Percentiles rank a stretch among this genome's conserved stretches.
phyloP scores from a whole-genome alignment of 2,329 filamentous ascomycete genomes.

The Colletotrichum sansevieriae region DNA sequence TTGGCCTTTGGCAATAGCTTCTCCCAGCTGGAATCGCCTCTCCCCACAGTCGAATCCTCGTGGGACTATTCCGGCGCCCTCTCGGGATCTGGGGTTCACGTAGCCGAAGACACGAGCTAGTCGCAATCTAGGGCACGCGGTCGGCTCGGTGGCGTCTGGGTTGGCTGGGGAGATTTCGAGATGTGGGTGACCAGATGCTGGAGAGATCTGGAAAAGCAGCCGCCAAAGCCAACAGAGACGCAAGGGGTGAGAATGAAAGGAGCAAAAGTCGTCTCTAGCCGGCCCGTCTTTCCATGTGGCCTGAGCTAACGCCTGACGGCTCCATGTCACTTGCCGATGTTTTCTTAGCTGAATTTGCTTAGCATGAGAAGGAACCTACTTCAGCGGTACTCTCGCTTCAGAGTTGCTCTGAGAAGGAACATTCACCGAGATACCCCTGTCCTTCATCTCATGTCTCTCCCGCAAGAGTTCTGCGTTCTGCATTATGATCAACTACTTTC shows the following conservation, averaged over 20 bases:
- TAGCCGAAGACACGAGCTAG: slow-evolving; percentile 29
- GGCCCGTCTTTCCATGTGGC: slow-evolving; percentile 40
- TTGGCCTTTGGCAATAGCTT: slow-evolving; percentile 16
- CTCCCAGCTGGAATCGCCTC: background rate
- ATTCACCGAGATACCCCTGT: background rate
- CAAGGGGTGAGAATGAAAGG: slow-evolving; percentile 15
- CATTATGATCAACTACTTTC: no score
- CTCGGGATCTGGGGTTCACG: slow-evolving; percentile 1
- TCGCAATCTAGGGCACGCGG: slow-evolving; percentile 11
- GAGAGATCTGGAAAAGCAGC: slow-evolving; percentile 34
- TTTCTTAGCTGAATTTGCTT: background rate
- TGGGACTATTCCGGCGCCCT: background rate
- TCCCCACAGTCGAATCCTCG: background rate
- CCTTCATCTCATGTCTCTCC: background rate
- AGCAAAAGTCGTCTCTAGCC: slow-evolving; percentile 18
- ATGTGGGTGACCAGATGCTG: slow-evolving; percentile 20
- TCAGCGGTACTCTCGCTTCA: no score
- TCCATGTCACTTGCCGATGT: background rate
- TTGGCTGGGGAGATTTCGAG: no score
- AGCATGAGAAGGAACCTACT: no score
- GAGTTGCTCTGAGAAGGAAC: no score
- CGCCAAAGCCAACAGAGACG: slow-evolving; percentile 22
- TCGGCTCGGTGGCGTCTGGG: no score
- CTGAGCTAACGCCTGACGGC: slow-evolving; percentile 17
- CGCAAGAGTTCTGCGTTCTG: background rate